Evolutionary conservation across 768 basidiomycete genomes (phyloP).

Genomic region (Xerocomellus chrysenteron): DNA sequence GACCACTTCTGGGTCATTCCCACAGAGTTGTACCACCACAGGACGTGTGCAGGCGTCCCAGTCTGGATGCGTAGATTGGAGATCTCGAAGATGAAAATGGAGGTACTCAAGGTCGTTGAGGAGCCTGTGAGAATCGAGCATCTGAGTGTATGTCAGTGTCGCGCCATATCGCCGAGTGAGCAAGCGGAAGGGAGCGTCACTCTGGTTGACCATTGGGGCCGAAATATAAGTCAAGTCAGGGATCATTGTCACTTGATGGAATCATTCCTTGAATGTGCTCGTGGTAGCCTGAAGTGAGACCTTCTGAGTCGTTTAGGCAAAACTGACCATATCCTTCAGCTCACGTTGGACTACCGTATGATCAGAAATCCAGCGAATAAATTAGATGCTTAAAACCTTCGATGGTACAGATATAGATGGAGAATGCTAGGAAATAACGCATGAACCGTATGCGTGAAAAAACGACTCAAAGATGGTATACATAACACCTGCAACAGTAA

Average conservation of each 20-base stretch:
- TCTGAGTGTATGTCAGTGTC: conserved; percentile 73
- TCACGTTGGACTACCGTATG: too few relatives aligned
- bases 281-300: not conserved
- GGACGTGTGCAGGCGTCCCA: conserved; percentile 37
- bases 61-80: conserved; percentile 31
- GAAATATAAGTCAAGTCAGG: conserved; percentile 44
- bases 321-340: not conserved
- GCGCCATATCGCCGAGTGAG: conserved; percentile 62
- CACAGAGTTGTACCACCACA: conserved; percentile 72
- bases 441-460: not conserved
- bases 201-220: conserved; percentile 81
- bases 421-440: not conserved
- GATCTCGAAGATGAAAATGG: conserved; percentile 59
- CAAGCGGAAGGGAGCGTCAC: conserved; percentile 70
- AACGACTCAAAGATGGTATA: conserved; percentile 20
- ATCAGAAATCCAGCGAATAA: conserved; percentile 8
- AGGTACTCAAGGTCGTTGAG: conserved; percentile 65
- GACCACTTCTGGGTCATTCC: conserved; percentile 62
- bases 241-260: conserved; percentile 9
- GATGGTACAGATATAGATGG: conserved; percentile 17
- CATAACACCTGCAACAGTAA: conserved; percentile 15
- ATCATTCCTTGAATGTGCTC: not conserved
- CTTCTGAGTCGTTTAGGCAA: not conserved
- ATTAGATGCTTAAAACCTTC: conserved; percentile 14
- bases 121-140: conserved; percentile 65